Conservation (phyloP, 1,284 basidiomycete genomes). For the Irpex lacteus region DNA sequence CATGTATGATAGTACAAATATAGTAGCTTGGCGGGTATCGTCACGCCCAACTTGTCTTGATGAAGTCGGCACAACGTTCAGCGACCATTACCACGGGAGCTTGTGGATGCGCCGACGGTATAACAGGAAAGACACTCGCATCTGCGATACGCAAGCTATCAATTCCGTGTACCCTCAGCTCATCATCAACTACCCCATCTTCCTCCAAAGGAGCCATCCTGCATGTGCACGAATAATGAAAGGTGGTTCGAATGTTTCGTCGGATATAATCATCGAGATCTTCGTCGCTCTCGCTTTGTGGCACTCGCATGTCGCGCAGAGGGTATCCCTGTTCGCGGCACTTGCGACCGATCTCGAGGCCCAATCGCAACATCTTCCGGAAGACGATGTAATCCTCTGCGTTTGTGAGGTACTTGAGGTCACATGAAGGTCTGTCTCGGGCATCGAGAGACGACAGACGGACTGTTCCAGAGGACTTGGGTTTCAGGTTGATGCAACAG, state of each 20-base stretch:
- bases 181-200: slow-evolving; percentile 45
- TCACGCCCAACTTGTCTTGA: not conserved
- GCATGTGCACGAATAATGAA: slow-evolving; percentile 37
- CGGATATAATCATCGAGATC: slow-evolving; percentile 29
- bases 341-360: slow-evolving; percentile 25
- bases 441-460: slow-evolving; percentile 32
- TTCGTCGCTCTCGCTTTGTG: slow-evolving; percentile 21
- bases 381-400: slow-evolving; percentile 24
- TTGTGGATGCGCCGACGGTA: slow-evolving; percentile 34
- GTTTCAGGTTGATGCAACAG: slow-evolving; percentile 25
- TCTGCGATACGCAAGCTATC: slow-evolving; percentile 38
- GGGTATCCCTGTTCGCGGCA: slow-evolving; percentile 31
- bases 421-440: slow-evolving; percentile 28
- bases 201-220: slow-evolving; percentile 33
- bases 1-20: too few species aligned
- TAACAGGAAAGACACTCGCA: slow-evolving; percentile 37
- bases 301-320: slow-evolving; percentile 29
- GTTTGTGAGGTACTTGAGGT: slow-evolving; percentile 28
- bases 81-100: slow-evolving; percentile 35
- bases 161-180: slow-evolving; percentile 47
- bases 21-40: too few species aligned
- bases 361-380: slow-evolving; percentile 25
- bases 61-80: slow-evolving; percentile 31
- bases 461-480: slow-evolving; percentile 32
- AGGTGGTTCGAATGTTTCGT: slow-evolving; percentile 27